Conservation (phyloP, 371 early-diverging fungal genomes). For the Mortierella sp. region DNA sequence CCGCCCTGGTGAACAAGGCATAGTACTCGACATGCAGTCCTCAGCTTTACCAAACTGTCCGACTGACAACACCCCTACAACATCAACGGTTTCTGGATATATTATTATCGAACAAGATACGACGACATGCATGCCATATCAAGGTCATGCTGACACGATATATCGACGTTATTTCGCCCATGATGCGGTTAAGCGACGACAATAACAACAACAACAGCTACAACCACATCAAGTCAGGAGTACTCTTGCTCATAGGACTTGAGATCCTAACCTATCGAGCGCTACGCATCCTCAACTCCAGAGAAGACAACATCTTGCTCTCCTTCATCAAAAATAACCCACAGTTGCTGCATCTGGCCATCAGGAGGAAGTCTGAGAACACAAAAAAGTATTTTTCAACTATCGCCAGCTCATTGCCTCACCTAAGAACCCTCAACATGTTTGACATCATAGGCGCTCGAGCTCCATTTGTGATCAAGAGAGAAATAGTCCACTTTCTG, state of each 20-base stretch:
- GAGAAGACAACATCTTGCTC: neutral
- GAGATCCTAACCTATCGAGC: neutral
- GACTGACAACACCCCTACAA: neutral
- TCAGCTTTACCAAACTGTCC: neutral
- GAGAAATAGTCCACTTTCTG: neutral
- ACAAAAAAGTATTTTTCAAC: neutral
- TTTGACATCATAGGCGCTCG: neutral
- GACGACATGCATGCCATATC: neutral
- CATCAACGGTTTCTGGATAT: neutral
- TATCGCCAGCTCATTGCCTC: neutral
- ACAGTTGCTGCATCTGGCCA: neutral
- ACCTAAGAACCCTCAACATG: neutral
- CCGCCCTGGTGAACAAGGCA: neutral
- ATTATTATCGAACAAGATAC: neutral
- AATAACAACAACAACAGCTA: neutral
- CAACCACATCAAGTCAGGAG: neutral
- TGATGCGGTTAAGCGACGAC: neutral
- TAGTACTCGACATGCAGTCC: conserved; percentile 1
- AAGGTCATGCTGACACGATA: neutral
- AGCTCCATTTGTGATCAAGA: neutral
- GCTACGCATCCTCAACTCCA: neutral
- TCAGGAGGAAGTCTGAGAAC: neutral
- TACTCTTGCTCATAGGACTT: neutral
- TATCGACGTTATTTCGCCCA: neutral
- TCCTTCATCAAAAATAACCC: neutral